These are phyloP conservation scores for Cucurbita pepo DNA, from an alignment of 306 rosid species.

Conservation along the genomic window DNA sequence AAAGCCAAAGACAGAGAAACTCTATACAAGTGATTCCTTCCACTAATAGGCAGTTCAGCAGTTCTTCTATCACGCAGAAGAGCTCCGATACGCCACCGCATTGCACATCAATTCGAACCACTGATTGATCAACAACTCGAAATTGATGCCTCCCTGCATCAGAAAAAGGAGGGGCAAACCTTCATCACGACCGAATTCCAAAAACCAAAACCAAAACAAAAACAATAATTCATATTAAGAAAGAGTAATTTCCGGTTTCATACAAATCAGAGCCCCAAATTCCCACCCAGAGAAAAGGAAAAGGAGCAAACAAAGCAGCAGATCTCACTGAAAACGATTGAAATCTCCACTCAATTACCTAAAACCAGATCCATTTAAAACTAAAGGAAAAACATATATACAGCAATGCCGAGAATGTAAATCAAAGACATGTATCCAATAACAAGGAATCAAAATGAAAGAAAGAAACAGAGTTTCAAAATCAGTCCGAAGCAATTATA, in stretches of 20 bases:
- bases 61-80: slow-evolving; percentile 50
- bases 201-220: not conserved
- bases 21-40: slow-evolving; percentile 40
- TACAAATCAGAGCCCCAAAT: not conserved
- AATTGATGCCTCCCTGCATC: not conserved
- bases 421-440: not conserved
- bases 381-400: not conserved
- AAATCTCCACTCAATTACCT: not conserved
- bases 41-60: slow-evolving; percentile 25
- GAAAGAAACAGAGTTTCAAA: not conserved
- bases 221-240: not conserved
- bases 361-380: slow-evolving; percentile 8
- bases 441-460: not conserved
- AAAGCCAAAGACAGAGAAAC: slow-evolving; percentile 61
- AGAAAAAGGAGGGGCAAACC: not conserved
- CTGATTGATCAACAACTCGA: not conserved
- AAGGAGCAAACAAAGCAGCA: not conserved
- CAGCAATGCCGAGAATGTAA: not conserved
- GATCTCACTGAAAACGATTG: not conserved
- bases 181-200: not conserved
- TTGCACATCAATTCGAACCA: slow-evolving; percentile 10
- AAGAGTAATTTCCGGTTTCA: not conserved
- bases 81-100: slow-evolving; percentile 77
- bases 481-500: not conserved
- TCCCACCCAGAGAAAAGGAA: not conserved